phyloP scores from a whole-genome alignment of 148 eudicot species.

The Camellia sinensis region DNA sequence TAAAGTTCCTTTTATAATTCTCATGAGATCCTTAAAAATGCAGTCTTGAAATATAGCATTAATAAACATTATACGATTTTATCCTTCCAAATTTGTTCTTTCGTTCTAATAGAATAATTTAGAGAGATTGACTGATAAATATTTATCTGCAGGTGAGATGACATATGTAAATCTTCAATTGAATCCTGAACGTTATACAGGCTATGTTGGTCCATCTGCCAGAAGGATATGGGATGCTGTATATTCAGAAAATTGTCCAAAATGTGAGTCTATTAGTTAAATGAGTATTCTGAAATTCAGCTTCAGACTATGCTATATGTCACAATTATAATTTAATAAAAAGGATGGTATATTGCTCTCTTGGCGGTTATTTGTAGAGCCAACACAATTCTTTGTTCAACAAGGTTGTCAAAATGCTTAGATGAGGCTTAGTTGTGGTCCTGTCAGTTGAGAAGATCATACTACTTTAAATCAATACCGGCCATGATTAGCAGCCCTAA shows the following conservation, averaged over 20 bases:
- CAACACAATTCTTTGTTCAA: neutral
- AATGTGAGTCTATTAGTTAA: conserved; percentile 47
- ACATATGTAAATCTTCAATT: conserved; percentile 87
- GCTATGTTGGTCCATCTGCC: conserved; percentile 91
- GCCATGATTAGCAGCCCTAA: neutral
- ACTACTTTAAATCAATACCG: too few species aligned
- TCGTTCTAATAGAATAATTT: neutral
- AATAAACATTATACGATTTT: neutral
- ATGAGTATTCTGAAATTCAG: neutral
- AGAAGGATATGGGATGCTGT: conserved; percentile 96
- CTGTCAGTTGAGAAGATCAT: neutral
- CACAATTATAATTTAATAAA: neutral
- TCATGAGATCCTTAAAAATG: neutral
- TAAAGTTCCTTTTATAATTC: neutral
- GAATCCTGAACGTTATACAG: conserved; percentile 89
- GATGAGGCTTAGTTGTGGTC: conserved; percentile 9
- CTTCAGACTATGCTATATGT: neutral
- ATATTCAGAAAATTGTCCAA: conserved; percentile 92
- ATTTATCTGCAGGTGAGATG: conserved; percentile 77
- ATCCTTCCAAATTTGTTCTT: neutral
- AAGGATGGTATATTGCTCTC: neutral
- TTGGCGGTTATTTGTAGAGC: neutral
- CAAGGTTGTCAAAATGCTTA: neutral
- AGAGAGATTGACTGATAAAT: neutral
- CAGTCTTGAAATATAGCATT: neutral